Evolutionary conservation across 768 basidiomycete genomes (phyloP), one percentile per base, ranked within the genome.

Genomic region (Russula virescens): DNA sequence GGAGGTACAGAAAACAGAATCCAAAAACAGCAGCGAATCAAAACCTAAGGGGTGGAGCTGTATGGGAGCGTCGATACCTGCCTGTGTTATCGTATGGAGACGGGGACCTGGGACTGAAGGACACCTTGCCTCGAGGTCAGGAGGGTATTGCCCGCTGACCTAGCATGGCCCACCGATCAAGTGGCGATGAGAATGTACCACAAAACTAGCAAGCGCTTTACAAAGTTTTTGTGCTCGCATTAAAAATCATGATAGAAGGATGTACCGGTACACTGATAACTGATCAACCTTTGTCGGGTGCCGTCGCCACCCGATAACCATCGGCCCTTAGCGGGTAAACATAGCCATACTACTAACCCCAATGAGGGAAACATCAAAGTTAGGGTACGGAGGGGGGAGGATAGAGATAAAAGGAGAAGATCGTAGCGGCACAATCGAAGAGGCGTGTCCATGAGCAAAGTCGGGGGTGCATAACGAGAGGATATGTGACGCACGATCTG

Each of bases 121-220:
- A 25, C 34, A 62, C 38, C 48, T n/a, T 42, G 42, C 34, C 43
- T 46, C 46, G 7, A 46, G 43, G 54, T 21, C 5, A 45, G 34
- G 38, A 11, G 38, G 31, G 43, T 43, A 42, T 5, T n/a, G n/a
- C n/a, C n/a, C n/a, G 43, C 42, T 58, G 23, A 46, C 56, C 46
- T 26, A 42, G 47, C 40, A 56, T 49, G 25, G 40, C 56, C 42
- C 21, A 55, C 51, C 64, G 63, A 57, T 65, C 49, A 34, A 43
- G 61, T 52, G 57, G 62, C 64, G 40, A 55, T 55, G 51, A 54
- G 26, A 49, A 47, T 31, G 23, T 54, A 45, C 55, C 45, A 56
- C 54, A 19, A 42, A 56, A 51, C 40, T n/a, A 49, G 42, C 31
- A 40, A 45, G 10, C n/a, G n/a, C 35, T n/a, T n/a, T n/a, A n/a